Evolutionary conservation across 495 filamentous ascomycete genomes (phyloP).

Genomic region (Jackrogersella multiformis): DNA sequence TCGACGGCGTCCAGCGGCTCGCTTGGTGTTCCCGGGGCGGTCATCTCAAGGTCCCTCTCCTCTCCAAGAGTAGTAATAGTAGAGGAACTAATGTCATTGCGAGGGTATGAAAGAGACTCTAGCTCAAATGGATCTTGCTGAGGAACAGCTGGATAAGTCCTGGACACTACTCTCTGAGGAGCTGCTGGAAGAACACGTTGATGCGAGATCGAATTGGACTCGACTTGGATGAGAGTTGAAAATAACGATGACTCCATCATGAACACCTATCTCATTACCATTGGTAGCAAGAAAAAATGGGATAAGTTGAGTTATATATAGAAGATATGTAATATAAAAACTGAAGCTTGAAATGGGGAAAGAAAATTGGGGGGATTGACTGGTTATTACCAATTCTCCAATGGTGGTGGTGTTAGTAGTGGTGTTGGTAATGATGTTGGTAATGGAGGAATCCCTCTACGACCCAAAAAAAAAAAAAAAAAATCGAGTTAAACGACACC

Average conservation of each 20-base stretch:
- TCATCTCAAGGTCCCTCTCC: constrained; percentile 64
- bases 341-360: not conserved
- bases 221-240: constrained; percentile 43
- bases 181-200: constrained; percentile 39
- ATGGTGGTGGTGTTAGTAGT: not conserved
- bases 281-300: not conserved
- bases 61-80: constrained; percentile 52
- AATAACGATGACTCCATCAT: constrained; percentile 44
- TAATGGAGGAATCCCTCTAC: not conserved
- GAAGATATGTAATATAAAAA: not conserved
- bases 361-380: not conserved
- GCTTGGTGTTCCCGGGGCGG: constrained; percentile 54
- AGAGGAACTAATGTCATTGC: constrained; percentile 35
- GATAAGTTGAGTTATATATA: not conserved
- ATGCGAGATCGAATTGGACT: constrained; percentile 36
- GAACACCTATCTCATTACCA: constrained; percentile 24
- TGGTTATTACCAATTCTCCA: constrained; percentile 5
- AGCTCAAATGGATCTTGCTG: constrained; percentile 49
- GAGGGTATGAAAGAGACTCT: constrained; percentile 30
- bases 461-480: no score
- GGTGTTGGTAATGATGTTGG: no score
- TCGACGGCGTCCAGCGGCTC: constrained; percentile 49
- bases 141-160: constrained; percentile 53
- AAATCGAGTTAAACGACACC: no score
- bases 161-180: constrained; percentile 49